A percentile compares a stretch with the other conserved stretches of the same genome.
Evolutionary conservation across 2,329 filamentous ascomycete genomes (phyloP).

Genomic region (Ceratocystis alfenasii): DNA sequence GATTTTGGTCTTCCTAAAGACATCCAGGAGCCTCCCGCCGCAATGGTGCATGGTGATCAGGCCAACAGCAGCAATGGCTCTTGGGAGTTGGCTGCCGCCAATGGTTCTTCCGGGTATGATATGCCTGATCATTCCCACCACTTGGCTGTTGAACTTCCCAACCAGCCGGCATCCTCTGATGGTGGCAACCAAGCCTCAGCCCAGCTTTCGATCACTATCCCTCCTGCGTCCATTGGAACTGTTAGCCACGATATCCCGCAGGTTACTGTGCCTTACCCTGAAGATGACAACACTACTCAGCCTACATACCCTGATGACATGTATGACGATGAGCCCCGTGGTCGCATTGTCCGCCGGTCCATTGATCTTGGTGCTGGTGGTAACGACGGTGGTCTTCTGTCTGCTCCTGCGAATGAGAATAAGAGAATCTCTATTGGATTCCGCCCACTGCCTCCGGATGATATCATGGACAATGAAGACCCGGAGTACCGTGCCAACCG

Average conservation of each 20-base stretch:
- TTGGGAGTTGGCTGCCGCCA: conserved; percentile 18
- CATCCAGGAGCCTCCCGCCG: conserved; percentile 32
- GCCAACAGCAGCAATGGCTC: conserved; percentile 23
- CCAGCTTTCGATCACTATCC: conserved; percentile 17
- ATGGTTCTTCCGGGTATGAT: conserved; percentile 18
- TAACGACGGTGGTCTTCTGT: conserved; percentile 33
- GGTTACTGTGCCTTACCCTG: conserved; percentile 18
- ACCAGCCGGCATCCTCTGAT: neutral
- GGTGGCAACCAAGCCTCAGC: conserved; percentile 1
- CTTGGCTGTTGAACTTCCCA: conserved; percentile 15
- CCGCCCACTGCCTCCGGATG: conserved; percentile 77
- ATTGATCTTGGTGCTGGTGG: conserved; percentile 25
- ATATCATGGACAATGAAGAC: conserved; percentile 68
- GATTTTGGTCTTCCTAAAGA: conserved; percentile 25
- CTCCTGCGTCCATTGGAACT: conserved; percentile 1
- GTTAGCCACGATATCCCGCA: conserved; percentile 21
- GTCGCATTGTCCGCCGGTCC: conserved; percentile 29
- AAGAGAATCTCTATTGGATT: conserved; percentile 58
- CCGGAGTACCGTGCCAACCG: conserved; percentile 90
- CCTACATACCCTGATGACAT: conserved; percentile 15
- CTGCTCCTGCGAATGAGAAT: conserved; percentile 43
- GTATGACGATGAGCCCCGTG: conserved; percentile 29
- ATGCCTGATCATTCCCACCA: conserved; percentile 19
- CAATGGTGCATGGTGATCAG: conserved; percentile 27
- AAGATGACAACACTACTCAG: conserved; percentile 23